These are phyloP conservation scores for Taphrina sp. DNA, from an alignment of 1,139 yeast genomes.

Conservation along the genomic window DNA sequence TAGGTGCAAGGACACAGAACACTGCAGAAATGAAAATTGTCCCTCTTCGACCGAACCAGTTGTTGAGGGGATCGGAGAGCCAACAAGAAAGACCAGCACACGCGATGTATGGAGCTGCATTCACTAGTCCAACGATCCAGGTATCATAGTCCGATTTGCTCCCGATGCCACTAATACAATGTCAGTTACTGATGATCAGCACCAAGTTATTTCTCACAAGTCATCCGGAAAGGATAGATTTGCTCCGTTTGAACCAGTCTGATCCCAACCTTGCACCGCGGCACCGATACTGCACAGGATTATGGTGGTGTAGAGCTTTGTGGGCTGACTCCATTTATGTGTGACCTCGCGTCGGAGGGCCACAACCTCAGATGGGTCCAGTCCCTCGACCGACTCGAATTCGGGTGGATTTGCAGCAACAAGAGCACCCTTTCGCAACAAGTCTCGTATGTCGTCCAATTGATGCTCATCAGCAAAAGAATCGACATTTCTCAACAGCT, in stretches of 20 bases:
- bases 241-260: constrained; percentile 83
- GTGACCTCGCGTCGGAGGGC: constrained; percentile 55
- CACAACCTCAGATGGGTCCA: constrained; percentile 59
- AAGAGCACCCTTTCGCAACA: constrained; percentile 72
- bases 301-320: constrained; percentile 59
- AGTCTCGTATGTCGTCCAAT: constrained; percentile 19
- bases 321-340: constrained; percentile 67
- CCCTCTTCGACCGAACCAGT: constrained; percentile 66
- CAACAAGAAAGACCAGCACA: constrained; percentile 52
- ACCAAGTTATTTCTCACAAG: too few species aligned
- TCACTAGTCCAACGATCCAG: constrained; percentile 72
- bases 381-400: constrained; percentile 58
- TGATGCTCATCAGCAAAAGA: constrained; percentile 53
- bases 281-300: constrained; percentile 84
- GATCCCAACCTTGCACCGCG: constrained; percentile 92
- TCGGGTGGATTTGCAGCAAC: constrained; percentile 65
- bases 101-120: constrained; percentile 78
- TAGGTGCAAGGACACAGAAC: constrained; percentile 64
- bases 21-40: constrained; percentile 67
- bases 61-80: constrained; percentile 64
- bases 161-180: constrained; percentile 42
- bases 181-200: constrained; percentile 53
- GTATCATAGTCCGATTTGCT: constrained; percentile 50
- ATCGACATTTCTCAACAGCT: constrained; percentile 69
- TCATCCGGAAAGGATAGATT: constrained; percentile 62